phyloP scores from a whole-genome alignment of 2,329 filamentous ascomycete genomes.

The Penicillium sp. region DNA sequence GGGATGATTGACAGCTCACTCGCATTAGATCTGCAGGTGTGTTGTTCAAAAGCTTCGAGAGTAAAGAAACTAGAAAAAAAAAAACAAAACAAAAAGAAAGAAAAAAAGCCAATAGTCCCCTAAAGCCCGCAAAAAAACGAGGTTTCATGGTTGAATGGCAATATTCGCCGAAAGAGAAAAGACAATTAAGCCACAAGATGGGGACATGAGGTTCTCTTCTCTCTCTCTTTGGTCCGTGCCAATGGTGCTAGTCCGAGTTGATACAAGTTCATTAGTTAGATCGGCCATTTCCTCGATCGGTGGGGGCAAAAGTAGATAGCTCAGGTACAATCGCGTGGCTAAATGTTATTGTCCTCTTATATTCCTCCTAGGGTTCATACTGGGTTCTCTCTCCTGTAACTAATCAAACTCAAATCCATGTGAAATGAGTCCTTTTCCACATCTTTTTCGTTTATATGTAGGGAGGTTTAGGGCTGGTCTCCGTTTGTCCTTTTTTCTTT shows the following conservation, averaged over 20 bases:
- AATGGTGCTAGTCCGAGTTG: conserved; percentile 12
- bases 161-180: conserved; percentile 10
- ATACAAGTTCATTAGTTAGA: conserved; percentile 20
- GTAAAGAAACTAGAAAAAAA: not conserved
- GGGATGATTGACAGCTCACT: conserved; percentile 1
- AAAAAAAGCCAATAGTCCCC: not conserved
- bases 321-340: conserved; percentile 19
- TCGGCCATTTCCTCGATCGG: conserved; percentile 22
- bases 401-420: conserved; percentile 18
- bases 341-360: not conserved
- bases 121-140: not conserved
- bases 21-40: not conserved
- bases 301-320: conserved; percentile 15
- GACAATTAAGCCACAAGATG: conserved; percentile 5
- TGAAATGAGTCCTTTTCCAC: not conserved
- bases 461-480: conserved; percentile 13
- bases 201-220: not conserved
- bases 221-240: conserved; percentile 13
- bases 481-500: not conserved
- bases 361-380: conserved; percentile 3
- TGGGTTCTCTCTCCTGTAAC: conserved; percentile 1
- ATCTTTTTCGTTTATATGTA: conserved; percentile 15
- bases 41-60: not conserved
- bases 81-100: too few species aligned
- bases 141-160: not conserved